Evolutionary conservation across 495 filamentous ascomycete species (phyloP).

Genomic region (Pyrenopolyporus hunteri): DNA sequence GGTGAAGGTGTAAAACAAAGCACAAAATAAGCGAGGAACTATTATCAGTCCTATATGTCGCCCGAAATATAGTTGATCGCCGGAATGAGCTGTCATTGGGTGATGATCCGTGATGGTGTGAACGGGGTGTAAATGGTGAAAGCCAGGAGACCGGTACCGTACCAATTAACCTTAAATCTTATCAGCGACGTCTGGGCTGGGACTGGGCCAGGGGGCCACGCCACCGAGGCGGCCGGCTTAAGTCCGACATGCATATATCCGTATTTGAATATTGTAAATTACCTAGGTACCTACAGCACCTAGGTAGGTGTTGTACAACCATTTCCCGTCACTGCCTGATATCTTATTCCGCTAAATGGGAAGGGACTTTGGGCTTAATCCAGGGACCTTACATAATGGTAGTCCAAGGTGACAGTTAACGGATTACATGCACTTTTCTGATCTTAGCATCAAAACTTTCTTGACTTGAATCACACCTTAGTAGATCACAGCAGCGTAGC

Average conservation of each 20-base stretch:
- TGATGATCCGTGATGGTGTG: not conserved
- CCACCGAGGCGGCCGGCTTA: constrained; percentile 2
- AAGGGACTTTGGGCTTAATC: no score
- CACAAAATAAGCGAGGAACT: not conserved
- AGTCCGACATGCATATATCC: constrained; percentile 9
- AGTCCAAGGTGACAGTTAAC: no score
- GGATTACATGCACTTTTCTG: constrained; percentile 4
- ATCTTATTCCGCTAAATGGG: no score
- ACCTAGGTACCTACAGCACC: not conserved
- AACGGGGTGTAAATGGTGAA: not conserved
- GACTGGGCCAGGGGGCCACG: no score
- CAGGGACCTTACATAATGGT: no score
- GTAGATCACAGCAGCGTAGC: constrained; percentile 1
- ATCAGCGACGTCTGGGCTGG: constrained; percentile 7
- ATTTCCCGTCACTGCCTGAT: no score
- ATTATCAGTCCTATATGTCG: no score
- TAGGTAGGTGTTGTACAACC: not conserved
- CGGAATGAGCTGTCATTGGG: no score
- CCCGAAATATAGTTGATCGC: no score
- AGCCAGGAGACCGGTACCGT: constrained; percentile 6
- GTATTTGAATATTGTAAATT: not conserved
- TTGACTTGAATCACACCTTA: no score
- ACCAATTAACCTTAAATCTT: constrained; percentile 32
- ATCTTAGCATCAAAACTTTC: no score
- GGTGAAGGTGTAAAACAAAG: no score